Conservation (phyloP, 345 rosid species). For the Melaleuca quinquenervia region DNA sequence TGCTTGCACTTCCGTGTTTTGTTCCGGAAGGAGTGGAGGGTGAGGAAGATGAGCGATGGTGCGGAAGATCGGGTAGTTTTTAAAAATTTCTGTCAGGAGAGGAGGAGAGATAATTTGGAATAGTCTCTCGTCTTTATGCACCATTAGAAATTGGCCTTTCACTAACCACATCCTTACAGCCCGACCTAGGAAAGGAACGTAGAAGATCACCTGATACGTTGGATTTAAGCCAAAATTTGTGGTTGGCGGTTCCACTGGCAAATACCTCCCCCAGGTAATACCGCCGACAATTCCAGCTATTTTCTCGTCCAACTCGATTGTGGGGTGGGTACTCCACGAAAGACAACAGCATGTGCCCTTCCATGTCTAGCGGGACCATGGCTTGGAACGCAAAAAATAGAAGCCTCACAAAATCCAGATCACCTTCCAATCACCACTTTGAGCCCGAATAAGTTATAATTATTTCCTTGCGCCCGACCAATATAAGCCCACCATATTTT, state of each 20-base stretch:
- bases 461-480: not conserved
- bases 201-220: not conserved
- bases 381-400: not conserved
- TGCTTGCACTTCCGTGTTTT: not conserved
- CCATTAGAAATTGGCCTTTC: not conserved
- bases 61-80: not conserved
- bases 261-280: not conserved
- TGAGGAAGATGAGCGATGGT: not conserved
- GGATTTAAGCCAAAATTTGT: not conserved
- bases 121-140: not conserved
- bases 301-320: not conserved
- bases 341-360: not conserved
- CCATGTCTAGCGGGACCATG: not conserved
- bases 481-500: not conserved
- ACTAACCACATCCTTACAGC: not conserved
- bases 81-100: not conserved
- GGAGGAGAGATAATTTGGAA: not conserved
- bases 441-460: not conserved
- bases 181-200: not conserved
- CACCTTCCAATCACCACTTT: not conserved
- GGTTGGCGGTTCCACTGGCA: not conserved
- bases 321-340: not conserved
- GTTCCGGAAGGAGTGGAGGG: not conserved
- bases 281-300: too few species aligned
- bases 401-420: not conserved